Percentiles rank a stretch among this genome's conserved stretches.
Conservation (phyloP, 345 rosid genomes). For the Boechera retrofracta region DNA sequence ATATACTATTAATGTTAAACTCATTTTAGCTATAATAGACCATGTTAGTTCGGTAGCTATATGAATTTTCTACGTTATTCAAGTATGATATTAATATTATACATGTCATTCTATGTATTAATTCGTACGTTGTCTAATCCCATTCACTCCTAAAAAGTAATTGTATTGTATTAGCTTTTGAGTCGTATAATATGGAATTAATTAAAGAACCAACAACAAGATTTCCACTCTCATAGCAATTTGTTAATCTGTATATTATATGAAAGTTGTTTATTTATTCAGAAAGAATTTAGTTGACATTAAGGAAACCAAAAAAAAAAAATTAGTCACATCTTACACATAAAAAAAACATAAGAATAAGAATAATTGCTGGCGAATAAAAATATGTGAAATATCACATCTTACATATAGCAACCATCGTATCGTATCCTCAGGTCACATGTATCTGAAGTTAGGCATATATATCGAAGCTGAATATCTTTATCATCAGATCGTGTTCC, state of each 20-base stretch:
- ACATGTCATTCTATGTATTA: not conserved
- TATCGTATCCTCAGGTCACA: constrained; percentile 34
- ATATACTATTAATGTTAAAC: not conserved
- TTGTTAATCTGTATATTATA: constrained; percentile 28
- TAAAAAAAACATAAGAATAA: constrained; percentile 9
- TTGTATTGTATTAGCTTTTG: constrained; percentile 1
- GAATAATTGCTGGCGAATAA: constrained; percentile 12
- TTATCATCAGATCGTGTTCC: constrained; percentile 36
- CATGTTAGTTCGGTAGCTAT: not conserved
- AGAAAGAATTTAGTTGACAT: constrained; percentile 28
- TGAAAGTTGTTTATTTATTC: constrained; percentile 33
- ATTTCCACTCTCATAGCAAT: constrained; percentile 18
- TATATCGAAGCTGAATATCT: constrained; percentile 25
- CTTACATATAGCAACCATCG: constrained; percentile 31
- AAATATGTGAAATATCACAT: constrained; percentile 25
- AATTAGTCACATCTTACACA: constrained; percentile 30
- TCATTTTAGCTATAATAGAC: not conserved
- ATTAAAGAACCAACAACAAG: constrained; percentile 20
- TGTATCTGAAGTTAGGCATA: constrained; percentile 15
- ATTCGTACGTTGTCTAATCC: constrained; percentile 2
- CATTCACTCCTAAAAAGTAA: not conserved
- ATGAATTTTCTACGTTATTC: not conserved
- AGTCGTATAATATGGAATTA: constrained; percentile 6
- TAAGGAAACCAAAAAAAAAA: constrained; percentile 15
- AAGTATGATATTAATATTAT: not conserved